Evolutionary conservation across 2,329 filamentous ascomycete species (phyloP), one percentile per base, ranked within the genome.

Genomic region (Sclerotinia minor): DNA sequence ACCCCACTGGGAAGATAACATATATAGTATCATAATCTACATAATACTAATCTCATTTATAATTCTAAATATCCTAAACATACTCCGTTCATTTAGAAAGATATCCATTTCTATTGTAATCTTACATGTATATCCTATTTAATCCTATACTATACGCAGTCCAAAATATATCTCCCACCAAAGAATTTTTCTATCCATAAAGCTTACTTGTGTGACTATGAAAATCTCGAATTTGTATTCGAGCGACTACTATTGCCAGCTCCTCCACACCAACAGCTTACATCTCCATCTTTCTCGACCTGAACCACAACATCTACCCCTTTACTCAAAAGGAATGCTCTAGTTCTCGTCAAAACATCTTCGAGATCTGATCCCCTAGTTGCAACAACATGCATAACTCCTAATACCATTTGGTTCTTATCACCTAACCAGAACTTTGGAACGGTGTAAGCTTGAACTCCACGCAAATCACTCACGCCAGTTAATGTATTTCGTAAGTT

Each of bases 361-460:
- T 96, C 92, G 67, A 94, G 77, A 73, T 94, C 88, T 2, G 89
- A 87, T 2, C 84, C 86, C 32, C 87, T 85, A 0, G 88, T 87
- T 0, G 92, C 92, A 69, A 92, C 87, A 50, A 97, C 85, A 76
- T 97, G 94, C 69, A 97, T 94, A 1, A 95, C 89, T 2, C 94
- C 94, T 17, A 94, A 80, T 2, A 97, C 83, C 70, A 82, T 86
- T 68, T 83, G 61, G 29, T 80, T 80, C 15, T 85, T 80, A 70
- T 96, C 93, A 73, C 96, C 92, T 19, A 95, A 81, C 95, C 95
- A 99, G 76, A 98, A 97, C 74, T 93, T 90, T 9, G 94, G 94
- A 1, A 91, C 92, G 0, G 90, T 85, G 75, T 97, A 98, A 64
- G 90, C 89, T 0, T 90, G 89, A 0, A 99, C 94, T 0, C 94